Evolutionary conservation across 139 green algal species (phyloP), one percentile per base, ranked within the genome.

Genomic region (Picochlorum sp.): DNA sequence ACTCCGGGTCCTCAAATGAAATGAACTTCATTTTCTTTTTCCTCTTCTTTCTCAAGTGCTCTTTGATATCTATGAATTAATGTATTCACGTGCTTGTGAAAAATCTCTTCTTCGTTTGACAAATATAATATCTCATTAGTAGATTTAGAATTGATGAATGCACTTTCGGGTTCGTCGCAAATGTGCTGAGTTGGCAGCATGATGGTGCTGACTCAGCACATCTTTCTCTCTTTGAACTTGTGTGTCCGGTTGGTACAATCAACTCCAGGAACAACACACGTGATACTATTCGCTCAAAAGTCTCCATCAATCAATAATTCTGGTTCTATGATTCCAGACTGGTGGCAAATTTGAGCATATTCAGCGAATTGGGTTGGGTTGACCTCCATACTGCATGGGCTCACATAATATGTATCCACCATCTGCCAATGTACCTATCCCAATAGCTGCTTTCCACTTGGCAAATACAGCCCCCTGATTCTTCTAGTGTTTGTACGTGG

Each of bases 361-460:
- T 86, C 49, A 11, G 92, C 92, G 45, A 98, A 84, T 70, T 91
- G 78, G 45, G 86, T 54, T 1, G 86, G 85, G 66, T 97, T 98
- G 13, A 66, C 54, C 23, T 87, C 59, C 14, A 96, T 78, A 31
- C 85, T 82, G 28, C 60, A 31, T 15, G 87, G 75, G 0, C 76
- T 84, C 13, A 89, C 63, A 89, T 47, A 24, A 24, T 24, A 1
- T 50, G 11, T 38, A 38, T 9, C 31, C 31, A 38, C 31, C 31
- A 38, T 11, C 31, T 2, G 31, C 1, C 5, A 38, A 38, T 11
- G 1, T 11, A 11, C 31, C 1, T 49, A 97, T 78, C 49, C 83
- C 85, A 31, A 98, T 67, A 23, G 87, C 90, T 6, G 86, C 89
- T 0, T 92, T 74, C 92, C 92, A 98, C 78, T 98, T 98, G n/a